Evolutionary conservation across 495 filamentous ascomycete genomes (phyloP).

Genomic region (Xylaria sp.): DNA sequence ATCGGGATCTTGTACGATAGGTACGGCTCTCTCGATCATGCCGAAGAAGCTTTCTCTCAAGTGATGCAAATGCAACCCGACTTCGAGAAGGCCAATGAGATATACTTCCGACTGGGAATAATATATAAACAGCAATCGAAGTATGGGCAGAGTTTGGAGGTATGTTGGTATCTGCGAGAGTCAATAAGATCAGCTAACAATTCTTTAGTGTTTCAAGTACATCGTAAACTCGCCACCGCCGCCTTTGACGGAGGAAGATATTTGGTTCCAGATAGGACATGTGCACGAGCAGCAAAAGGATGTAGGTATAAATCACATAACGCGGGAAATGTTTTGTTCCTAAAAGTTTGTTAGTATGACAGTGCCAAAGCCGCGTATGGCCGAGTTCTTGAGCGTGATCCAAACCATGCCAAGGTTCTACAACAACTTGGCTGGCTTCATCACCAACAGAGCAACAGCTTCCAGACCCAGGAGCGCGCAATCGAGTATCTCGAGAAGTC

Average conservation of each 20-base stretch:
- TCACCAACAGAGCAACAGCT: conserved; percentile 91
- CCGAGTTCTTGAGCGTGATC: conserved; percentile 92
- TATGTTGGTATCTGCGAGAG: conserved; percentile 49
- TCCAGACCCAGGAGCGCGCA: conserved; percentile 89
- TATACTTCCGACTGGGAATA: conserved; percentile 98
- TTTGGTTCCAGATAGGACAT: conserved; percentile 99
- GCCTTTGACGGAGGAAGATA: conserved; percentile 95
- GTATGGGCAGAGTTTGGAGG: conserved; percentile 89
- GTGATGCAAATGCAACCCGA: conserved; percentile 99
- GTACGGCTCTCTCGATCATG: conserved; percentile 96
- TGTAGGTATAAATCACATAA: conserved; percentile 61
- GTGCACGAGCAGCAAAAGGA: conserved; percentile 99
- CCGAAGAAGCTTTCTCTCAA: conserved; percentile 97
- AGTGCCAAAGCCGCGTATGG: conserved; percentile 89
- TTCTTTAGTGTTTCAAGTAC: conserved; percentile 88
- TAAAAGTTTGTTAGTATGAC: conserved; percentile 72
- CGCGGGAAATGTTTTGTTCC: conserved; percentile 24
- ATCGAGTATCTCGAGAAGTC: conserved; percentile 99
- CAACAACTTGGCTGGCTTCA: conserved; percentile 98
- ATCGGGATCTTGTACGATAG: conserved; percentile 98
- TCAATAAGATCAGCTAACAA: conserved; percentile 37
- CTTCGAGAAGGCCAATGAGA: conserved; percentile 99
- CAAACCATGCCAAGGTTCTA: conserved; percentile 96
- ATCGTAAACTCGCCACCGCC: conserved; percentile 93
- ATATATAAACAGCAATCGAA: conserved; percentile 99